Base-by-base conservation (phyloP, 2,329 filamentous ascomycete species). In the Pseudogymnoascus sp. region DNA sequence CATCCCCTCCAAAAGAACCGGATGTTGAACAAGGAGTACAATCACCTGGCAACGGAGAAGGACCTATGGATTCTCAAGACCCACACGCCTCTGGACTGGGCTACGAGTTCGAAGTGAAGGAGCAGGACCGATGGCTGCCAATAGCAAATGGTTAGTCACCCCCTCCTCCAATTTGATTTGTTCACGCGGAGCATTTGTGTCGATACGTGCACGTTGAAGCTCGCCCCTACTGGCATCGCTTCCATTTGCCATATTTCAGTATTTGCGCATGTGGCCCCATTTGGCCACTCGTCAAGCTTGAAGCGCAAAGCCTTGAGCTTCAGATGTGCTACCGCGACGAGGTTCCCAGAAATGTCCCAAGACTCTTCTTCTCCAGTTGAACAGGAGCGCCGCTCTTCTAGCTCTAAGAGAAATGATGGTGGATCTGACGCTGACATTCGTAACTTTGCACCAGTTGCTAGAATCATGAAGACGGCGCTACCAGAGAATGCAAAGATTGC, bases 401-500 rank as follows among this genome's bases (percentile, higher is more conserved):
- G 79, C 60, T 61, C 67, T 37, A 66, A 67, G 50, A 73, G 71
- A 66, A 61, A 70, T 66, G 69, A 72, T 66, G 60, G 63, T 40
- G 65, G 65, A 64, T 68, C 86, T 71, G 90, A 94, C 85, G 90
- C 91, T 95, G 92, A 95, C 82, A 94, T 94, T 80, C 86, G 89
- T 73, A 94, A 94, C 79, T 92, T 91, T 85, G 89, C 86, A 78
- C 87, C 89, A 99, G 94, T 99, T 73, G 94, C 94, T 69, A 89
- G 94, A 63, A 97, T 99, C 76, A 99, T 99, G 94, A 99, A 99
- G 78, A 89, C 92, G 71, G 94, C 94, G 5, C 82, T 99, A 59
- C 94, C 94, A 61, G 94, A 99, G 69, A 99, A 99, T 74, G 94
- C 94, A 69, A 99, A 99, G 79, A 99, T 99, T 66, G 92, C 92